These are phyloP conservation scores for Debaryomyces coudertii DNA, from an alignment of 1,139 yeast species.

Conservation along the genomic window DNA sequence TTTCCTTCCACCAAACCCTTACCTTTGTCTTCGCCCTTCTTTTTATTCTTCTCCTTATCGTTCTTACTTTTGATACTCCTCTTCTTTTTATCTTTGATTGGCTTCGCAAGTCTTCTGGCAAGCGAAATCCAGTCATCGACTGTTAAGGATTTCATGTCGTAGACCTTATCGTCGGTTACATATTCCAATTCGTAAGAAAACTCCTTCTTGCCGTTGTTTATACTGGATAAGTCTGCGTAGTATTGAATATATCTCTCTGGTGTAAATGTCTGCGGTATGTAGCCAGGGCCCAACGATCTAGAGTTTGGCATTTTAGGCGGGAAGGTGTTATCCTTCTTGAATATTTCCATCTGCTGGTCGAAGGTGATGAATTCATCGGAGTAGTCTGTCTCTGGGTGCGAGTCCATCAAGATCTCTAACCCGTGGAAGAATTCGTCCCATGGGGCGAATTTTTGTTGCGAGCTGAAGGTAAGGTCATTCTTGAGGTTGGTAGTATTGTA, in stretches of 20 bases:
- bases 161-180: constrained; percentile 61
- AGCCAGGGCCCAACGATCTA: constrained; percentile 72
- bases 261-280: constrained; percentile 66
- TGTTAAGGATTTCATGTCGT: constrained; percentile 56
- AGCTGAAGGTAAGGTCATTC: constrained; percentile 17
- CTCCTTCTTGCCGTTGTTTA: constrained; percentile 49
- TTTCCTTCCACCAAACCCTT: constrained; percentile 16
- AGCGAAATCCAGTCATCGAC: constrained; percentile 63
- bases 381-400: constrained; percentile 22
- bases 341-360: constrained; percentile 1
- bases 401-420: constrained; percentile 37
- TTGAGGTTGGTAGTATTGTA: constrained; percentile 66
- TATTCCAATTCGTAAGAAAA: constrained; percentile 70
- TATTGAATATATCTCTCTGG: constrained; percentile 76
- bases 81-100: constrained; percentile 25
- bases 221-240: constrained; percentile 60
- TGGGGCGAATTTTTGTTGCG: constrained; percentile 29
- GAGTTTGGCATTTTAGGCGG: constrained; percentile 65
- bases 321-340: constrained; percentile 59
- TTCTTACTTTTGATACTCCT: constrained; percentile 12
- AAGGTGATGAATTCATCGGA: constrained; percentile 12
- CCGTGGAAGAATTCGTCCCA: constrained; percentile 62
- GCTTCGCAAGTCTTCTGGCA: constrained; percentile 56
- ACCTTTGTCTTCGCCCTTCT: constrained; percentile 19
- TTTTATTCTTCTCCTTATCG: constrained; percentile 14